These are phyloP conservation scores for Colletotrichum spaethianum DNA, from an alignment of 2,329 filamentous ascomycete species.

Conservation along the genomic window DNA sequence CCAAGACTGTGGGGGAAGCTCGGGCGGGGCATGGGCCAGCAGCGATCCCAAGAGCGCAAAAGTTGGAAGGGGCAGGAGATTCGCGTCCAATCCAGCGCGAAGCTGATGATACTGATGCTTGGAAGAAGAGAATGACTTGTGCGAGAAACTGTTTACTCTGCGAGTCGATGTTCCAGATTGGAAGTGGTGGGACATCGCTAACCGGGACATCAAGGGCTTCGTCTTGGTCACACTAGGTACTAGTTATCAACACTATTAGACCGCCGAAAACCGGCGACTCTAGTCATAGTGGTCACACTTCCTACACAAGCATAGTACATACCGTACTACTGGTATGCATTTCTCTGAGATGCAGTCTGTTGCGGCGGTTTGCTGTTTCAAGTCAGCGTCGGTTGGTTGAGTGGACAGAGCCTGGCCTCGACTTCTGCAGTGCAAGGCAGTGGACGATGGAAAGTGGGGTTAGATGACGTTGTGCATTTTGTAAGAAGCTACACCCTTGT, in stretches of 20 bases:
- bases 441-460: conserved; percentile 21
- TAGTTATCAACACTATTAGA: not conserved
- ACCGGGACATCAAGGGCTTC: not conserved
- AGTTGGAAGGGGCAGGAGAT: conserved; percentile 18
- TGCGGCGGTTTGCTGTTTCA: conserved; percentile 11
- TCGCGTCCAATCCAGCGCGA: not conserved
- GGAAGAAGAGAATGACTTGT: too few relatives aligned
- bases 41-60: conserved; percentile 4
- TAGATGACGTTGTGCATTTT: conserved; percentile 24
- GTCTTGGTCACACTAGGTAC: too few relatives aligned
- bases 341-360: not conserved
- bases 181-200: not conserved
- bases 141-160: not conserved
- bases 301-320: too few relatives aligned
- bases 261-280: not conserved
- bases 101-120: not conserved
- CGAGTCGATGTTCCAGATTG: not conserved
- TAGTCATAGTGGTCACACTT: not conserved
- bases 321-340: too few relatives aligned
- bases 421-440: not conserved
- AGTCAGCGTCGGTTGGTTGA: conserved; percentile 7
- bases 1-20: conserved; percentile 22
- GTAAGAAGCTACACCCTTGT: conserved; percentile 14
- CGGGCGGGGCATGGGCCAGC: conserved; percentile 1
- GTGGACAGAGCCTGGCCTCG: conserved; percentile 1